Base-by-base conservation (phyloP, 1,284 basidiomycete genomes). In the Pseudozyma thailandica region DNA sequence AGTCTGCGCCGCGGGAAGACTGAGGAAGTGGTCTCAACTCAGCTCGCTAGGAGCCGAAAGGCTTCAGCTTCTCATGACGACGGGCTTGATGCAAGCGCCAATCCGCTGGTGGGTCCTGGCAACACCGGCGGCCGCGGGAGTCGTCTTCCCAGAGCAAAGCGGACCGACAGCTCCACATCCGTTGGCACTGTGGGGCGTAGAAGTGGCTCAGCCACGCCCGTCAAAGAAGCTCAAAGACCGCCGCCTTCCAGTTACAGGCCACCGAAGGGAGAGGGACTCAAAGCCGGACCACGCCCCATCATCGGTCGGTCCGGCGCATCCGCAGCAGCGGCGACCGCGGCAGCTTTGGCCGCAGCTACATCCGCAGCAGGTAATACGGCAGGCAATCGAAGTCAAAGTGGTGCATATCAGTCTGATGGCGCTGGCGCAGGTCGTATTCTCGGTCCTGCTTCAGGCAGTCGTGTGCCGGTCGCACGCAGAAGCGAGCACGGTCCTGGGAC, bases 1-100 rank as follows among this genome's bases (percentile, higher is more conserved):
- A 61, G 88, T 91, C 38, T 92, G 91, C 12, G 92, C 92, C 82
- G 89, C 88, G 10, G 92, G 91, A 74, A 69, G 54, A 70, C 77
- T 13, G 78, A 77, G 45, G 78, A 77, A 28, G 50, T 47, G 76
- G 70, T 42, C 46, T 75, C 30, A 82, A 82, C 46, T 77, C 83
- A 59, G 27, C 21, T 49, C 27, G 42, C 49, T 1, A 60, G 31
- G 25, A 51, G 42, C 21, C 56, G 61, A 6, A 72, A 66, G 31
- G 15, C 38, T 21, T 55, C 63, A 5, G 55, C 41, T 20, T 33
- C 50, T 25, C 52, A 46, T 23, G 51, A 65, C 25, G 50, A 55
- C 18, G 45, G 49, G 4, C 21, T n/a, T 9, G 60, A 62, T 12
- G 45, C 52, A 28, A 46, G 48, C 16, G 52, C 38, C 44, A 51